phyloP scores from a whole-genome alignment of 2,329 filamentous ascomycete genomes.

The Aspergillus brunneoviolaceus region DNA sequence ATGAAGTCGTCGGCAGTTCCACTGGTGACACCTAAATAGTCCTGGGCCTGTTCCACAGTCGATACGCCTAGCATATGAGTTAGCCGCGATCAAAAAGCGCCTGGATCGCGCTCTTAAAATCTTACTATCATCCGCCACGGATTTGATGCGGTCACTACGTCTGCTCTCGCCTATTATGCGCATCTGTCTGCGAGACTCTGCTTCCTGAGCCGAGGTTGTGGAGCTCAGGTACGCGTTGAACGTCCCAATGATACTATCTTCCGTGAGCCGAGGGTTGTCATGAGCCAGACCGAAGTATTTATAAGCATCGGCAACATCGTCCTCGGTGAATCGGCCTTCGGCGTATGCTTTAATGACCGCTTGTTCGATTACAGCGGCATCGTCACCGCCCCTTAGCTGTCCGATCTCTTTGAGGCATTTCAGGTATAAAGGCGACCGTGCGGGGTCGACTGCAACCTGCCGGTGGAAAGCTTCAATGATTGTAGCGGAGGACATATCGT shows the following conservation, averaged over 20 bases:
- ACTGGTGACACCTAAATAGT: conserved; percentile 57
- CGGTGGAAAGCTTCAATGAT: conserved; percentile 63
- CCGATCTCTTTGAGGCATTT: conserved; percentile 64
- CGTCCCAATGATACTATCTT: conserved; percentile 61
- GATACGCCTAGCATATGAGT: conserved; percentile 48
- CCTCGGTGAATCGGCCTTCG: conserved; percentile 56
- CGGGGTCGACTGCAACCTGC: conserved; percentile 57
- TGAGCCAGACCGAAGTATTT: conserved; percentile 56
- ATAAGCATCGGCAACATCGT: conserved; percentile 60
- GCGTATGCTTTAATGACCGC: conserved; percentile 60
- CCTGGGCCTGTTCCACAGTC: conserved; percentile 63
- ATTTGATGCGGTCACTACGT: conserved; percentile 57
- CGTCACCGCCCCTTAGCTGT: conserved; percentile 46
- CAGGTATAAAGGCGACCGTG: conserved; percentile 60
- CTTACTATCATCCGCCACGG: conserved; percentile 57
- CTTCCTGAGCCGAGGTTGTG: conserved; percentile 50
- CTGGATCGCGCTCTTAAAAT: conserved; percentile 5
- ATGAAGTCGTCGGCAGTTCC: conserved; percentile 58
- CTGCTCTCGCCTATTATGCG: conserved; percentile 60
- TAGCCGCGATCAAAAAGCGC: not conserved
- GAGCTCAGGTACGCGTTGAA: conserved; percentile 61
- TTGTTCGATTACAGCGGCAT: conserved; percentile 57
- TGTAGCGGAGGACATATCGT: conserved; percentile 62
- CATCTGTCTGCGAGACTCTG: conserved; percentile 57
- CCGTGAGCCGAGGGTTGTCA: conserved; percentile 48